Evolutionary conservation across 2,329 filamentous ascomycete species (phyloP).

Genomic region (Magnaporthales sp.): DNA sequence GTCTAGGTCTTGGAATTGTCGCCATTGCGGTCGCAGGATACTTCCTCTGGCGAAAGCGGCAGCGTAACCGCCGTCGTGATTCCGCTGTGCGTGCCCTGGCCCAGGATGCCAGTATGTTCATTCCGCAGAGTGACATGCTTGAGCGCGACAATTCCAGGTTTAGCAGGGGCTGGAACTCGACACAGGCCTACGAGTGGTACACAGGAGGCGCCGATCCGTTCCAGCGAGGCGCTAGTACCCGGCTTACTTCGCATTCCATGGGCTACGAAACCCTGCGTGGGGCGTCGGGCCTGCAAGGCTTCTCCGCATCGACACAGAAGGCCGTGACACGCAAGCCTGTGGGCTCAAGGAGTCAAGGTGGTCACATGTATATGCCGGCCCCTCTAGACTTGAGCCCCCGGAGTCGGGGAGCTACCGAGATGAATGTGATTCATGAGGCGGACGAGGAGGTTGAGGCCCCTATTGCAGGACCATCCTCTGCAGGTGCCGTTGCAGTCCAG

Average conservation of each 20-base stretch:
- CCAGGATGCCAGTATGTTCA: conserved; percentile 38
- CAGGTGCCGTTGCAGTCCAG: conserved; percentile 9
- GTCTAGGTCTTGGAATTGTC: conserved; percentile 49
- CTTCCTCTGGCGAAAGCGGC: conserved; percentile 41
- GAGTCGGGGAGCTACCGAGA: conserved; percentile 25
- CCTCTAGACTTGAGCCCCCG: not conserved
- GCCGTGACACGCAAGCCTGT: conserved; percentile 1
- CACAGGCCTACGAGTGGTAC: conserved; percentile 32
- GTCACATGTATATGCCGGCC: conserved; percentile 11
- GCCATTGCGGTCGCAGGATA: conserved; percentile 30
- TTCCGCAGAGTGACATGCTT: conserved; percentile 36
- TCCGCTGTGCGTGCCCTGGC: conserved; percentile 38
- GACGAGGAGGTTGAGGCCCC: conserved; percentile 39
- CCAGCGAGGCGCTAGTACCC: conserved; percentile 17
- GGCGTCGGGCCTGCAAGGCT: conserved; percentile 12
- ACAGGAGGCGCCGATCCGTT: conserved; percentile 35
- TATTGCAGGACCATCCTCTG: conserved; percentile 11
- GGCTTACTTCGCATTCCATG: conserved; percentile 21
- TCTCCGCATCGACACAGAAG: conserved; percentile 11
- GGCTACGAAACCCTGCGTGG: conserved; percentile 42
- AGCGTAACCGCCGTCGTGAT: conserved; percentile 29
- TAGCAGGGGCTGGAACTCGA: conserved; percentile 5
- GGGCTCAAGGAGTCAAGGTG: not conserved
- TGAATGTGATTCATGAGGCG: conserved; percentile 51
- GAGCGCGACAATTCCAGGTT: conserved; percentile 23